phyloP scores from a whole-genome alignment of 257 asterid genomes.

The Lantana camara region DNA sequence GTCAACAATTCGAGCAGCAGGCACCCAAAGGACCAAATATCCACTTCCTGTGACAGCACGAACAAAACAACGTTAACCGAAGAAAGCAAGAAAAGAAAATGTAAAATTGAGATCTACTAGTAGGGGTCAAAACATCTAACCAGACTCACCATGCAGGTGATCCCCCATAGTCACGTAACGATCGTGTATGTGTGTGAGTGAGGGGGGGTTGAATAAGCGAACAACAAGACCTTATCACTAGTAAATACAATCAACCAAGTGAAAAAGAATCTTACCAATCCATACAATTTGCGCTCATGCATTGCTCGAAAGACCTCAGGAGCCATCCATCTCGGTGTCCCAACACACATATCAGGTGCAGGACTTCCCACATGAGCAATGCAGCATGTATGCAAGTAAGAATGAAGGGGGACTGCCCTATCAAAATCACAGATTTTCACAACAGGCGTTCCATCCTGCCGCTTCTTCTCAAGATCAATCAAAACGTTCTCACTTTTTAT shows the following conservation, averaged over 20 bases:
- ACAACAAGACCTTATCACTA: not conserved
- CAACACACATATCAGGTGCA: slow-evolving; percentile 82
- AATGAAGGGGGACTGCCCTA: slow-evolving; percentile 79
- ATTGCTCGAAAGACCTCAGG: slow-evolving; percentile 54
- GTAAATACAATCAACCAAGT: not conserved
- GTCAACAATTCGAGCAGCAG: slow-evolving; percentile 81
- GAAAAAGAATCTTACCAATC: slow-evolving; percentile 28
- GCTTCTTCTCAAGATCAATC: slow-evolving; percentile 72
- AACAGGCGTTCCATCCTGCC: slow-evolving; percentile 69
- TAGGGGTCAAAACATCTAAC: not conserved
- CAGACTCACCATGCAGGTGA: no score
- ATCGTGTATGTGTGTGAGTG: no score
- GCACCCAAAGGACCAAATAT: slow-evolving; percentile 94
- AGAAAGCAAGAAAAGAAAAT: not conserved
- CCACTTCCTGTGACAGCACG: slow-evolving; percentile 61
- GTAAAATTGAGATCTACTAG: not conserved
- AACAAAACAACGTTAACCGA: slow-evolving; percentile 20
- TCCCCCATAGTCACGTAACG: no score
- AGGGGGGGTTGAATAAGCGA: not conserved
- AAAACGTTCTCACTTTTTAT: slow-evolving; percentile 82
- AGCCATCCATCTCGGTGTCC: slow-evolving; percentile 99
- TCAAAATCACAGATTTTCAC: slow-evolving; percentile 95
- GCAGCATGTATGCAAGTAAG: slow-evolving; percentile 82
- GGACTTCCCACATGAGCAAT: slow-evolving; percentile 87
- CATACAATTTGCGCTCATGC: slow-evolving; percentile 18